Base-by-base conservation (phyloP, 2,329 filamentous ascomycete genomes). In the Nannizzia gypsea region DNA sequence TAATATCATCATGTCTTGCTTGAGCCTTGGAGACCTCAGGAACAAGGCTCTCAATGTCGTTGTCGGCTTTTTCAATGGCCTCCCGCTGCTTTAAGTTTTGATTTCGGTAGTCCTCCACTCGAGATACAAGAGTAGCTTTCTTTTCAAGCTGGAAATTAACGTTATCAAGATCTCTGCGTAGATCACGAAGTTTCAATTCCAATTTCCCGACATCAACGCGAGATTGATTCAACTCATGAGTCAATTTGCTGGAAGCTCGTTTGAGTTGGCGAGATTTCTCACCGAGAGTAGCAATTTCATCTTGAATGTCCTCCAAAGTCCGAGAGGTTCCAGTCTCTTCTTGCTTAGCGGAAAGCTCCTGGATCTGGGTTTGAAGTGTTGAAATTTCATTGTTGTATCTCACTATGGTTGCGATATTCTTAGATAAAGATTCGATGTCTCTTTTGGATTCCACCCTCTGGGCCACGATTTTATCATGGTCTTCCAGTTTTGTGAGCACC, bases 241-340 rank as follows among this genome's bases (percentile, higher is more conserved):
- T 82, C 34, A 95, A 73, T 66, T 87, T 88, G 5, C 80, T 73
- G 11, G 92, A 79, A 48, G 78, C 81, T 46, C 78, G 78, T 68
- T 88, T 90, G 28, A 84, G 74, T 22, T 75, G 74, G 59, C 86
- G 83, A 64, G 84, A 80, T 68, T 88, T 83, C 62, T 90, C 88
- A 20, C 81, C 81, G 60, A 86, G 80, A 17, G 77, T 74, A 55
- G 83, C 83, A 63, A 90, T 83, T 55, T 90, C 83, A 58, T 88
- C 85, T 66, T 93, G 88, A 58, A 97, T 90, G 65, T 93, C 88
- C 59, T 95, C 88, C 5, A 90, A 81, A 31, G 88, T 88, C 63
- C 89, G 83, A 13, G 83, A 81, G 8, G 80, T 72, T 11, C 82
- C 81, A 26, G 80, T 78, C 13, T 85, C 82, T 67, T 87, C 84